Percentiles rank a stretch among this genome's conserved stretches.
Evolutionary conservation across 1,139 yeast genomes (phyloP).

Genomic region (Martiniozyma asiatica): DNA sequence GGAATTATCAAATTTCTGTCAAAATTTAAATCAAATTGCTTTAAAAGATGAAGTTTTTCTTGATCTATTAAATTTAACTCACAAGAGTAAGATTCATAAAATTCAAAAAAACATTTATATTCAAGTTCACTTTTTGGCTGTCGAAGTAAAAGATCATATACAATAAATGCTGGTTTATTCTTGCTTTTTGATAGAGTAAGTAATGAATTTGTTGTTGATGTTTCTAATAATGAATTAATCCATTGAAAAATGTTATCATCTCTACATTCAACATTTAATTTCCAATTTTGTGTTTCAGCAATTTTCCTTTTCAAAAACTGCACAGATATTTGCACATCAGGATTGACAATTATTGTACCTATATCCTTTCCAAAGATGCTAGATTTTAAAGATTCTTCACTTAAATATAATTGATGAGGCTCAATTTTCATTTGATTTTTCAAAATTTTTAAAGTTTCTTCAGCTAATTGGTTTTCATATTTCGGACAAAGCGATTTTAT

Average conservation of each 20-base stretch:
- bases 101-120: slow-evolving; percentile 15
- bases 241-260: slow-evolving; percentile 18
- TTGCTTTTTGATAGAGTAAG: slow-evolving; percentile 22
- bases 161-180: slow-evolving; percentile 18
- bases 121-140: slow-evolving; percentile 20
- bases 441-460: too few species aligned
- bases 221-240: slow-evolving; percentile 21
- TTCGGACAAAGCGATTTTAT: slow-evolving; percentile 40
- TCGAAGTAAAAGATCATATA: slow-evolving; percentile 21
- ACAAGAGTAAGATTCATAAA: slow-evolving; percentile 13
- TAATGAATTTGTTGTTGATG: slow-evolving; percentile 14
- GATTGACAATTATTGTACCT: slow-evolving; percentile 5
- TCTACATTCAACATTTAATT: slow-evolving; percentile 8
- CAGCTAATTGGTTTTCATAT: too few species aligned
- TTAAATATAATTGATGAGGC: too few species aligned
- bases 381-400: slow-evolving; percentile 5
- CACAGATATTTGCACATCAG: slow-evolving; percentile 9
- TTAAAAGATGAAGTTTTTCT: slow-evolving; percentile 15
- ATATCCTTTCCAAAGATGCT: slow-evolving; percentile 8
- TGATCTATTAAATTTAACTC: slow-evolving; percentile 18
- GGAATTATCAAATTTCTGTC: slow-evolving; percentile 16
- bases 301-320: slow-evolving; percentile 16
- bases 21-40: slow-evolving; percentile 11
- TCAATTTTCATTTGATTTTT: too few species aligned
- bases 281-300: slow-evolving; percentile 14